phyloP scores from a whole-genome alignment of 495 filamentous ascomycete genomes.

The Tuber magnatum region DNA sequence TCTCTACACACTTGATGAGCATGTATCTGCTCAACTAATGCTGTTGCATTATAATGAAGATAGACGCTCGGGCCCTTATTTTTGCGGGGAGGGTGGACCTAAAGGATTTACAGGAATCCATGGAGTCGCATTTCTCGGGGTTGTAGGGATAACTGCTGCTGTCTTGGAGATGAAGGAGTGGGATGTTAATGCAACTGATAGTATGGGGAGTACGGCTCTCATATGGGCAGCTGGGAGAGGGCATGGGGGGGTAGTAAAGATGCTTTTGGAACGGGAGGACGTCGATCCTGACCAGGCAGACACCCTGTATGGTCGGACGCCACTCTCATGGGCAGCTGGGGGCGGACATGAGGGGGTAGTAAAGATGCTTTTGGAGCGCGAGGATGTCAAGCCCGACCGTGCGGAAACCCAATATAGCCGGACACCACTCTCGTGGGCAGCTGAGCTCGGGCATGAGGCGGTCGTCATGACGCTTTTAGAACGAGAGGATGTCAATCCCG shows the following conservation, averaged over 20 bases:
- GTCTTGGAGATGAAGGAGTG: not conserved
- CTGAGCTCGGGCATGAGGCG: too few relatives aligned
- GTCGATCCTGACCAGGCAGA: too few relatives aligned
- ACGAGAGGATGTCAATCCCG: too few relatives aligned
- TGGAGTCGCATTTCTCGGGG: not conserved
- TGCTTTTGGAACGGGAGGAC: too few relatives aligned
- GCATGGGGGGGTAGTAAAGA: not conserved
- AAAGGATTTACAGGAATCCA: not conserved
- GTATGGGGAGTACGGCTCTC: not conserved
- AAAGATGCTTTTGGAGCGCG: too few relatives aligned
- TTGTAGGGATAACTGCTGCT: not conserved
- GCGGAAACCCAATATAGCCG: too few relatives aligned
- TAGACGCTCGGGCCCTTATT: not conserved
- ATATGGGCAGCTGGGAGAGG: not conserved
- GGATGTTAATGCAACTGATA: not conserved
- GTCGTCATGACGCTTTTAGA: too few relatives aligned
- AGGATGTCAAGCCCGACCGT: too few relatives aligned
- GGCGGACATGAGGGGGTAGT: too few relatives aligned
- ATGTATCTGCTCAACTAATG: not conserved
- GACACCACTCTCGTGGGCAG: too few relatives aligned
- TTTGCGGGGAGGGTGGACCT: not conserved
- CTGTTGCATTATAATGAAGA: not conserved
- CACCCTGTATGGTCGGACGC: too few relatives aligned
- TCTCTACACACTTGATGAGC: not conserved
- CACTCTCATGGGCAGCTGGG: too few relatives aligned